These are phyloP conservation scores for Trichoderma sp. DNA, from an alignment of 2,329 filamentous ascomycete species.

Conservation along the genomic window DNA sequence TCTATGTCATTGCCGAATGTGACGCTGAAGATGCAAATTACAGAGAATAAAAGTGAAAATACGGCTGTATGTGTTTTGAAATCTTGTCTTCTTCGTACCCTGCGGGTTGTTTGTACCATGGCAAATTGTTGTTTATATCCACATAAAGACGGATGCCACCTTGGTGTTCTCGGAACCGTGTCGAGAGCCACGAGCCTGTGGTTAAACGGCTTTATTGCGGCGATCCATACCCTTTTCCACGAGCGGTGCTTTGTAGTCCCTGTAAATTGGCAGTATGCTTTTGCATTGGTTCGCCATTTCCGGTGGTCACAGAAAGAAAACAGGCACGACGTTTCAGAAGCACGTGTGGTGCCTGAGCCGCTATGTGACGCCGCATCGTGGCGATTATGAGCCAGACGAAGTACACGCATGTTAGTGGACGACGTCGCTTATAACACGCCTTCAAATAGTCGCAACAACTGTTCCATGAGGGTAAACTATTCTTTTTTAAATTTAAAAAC, in stretches of 20 bases:
- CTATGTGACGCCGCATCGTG: neutral
- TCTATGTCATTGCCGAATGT: neutral
- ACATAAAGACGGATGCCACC: neutral
- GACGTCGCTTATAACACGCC: neutral
- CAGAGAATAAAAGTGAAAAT: neutral
- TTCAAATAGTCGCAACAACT: neutral
- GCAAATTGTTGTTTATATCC: neutral
- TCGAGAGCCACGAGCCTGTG: neutral
- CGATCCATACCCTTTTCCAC: neutral
- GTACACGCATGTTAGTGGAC: neutral
- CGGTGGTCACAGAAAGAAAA: neutral
- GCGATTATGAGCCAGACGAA: neutral
- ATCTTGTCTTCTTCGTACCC: neutral
- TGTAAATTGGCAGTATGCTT: neutral
- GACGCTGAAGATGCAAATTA: neutral
- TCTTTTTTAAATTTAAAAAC: too few relatives aligned
- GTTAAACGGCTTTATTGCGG: neutral
- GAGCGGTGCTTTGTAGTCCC: neutral
- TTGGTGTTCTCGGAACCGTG: neutral
- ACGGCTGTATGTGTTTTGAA: neutral
- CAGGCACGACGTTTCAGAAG: neutral
- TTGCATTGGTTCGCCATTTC: neutral
- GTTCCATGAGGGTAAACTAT: too few relatives aligned
- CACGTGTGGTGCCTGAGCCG: neutral
- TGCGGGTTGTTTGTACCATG: neutral